These are phyloP conservation scores for Collybiopsis confluens DNA, from an alignment of 768 basidiomycete species.

Conservation along the genomic window DNA sequence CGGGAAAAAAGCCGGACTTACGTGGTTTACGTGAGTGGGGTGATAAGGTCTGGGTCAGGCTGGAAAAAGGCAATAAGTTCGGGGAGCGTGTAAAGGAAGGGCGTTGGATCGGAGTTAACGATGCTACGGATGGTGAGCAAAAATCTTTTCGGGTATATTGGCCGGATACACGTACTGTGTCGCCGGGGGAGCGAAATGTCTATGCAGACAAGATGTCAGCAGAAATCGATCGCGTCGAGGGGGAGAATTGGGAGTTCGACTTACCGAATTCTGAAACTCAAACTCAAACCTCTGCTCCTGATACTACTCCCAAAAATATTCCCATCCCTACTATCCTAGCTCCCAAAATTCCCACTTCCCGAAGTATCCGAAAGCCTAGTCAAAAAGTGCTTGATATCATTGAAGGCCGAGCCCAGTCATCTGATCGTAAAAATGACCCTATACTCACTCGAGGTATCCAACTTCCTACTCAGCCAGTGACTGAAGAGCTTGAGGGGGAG, in stretches of 20 bases:
- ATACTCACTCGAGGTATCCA: not conserved
- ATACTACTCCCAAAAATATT: not conserved
- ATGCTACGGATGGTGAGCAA: not conserved
- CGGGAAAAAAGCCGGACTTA: slow-evolving; percentile 21
- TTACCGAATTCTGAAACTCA: not conserved
- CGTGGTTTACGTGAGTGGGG: slow-evolving; percentile 21
- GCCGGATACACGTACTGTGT: slow-evolving; percentile 16
- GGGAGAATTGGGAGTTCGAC: slow-evolving; percentile 7
- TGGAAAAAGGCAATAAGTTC: slow-evolving; percentile 11
- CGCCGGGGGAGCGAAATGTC: slow-evolving; percentile 13
- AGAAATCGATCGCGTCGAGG: slow-evolving; percentile 10
- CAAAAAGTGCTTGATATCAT: not conserved
- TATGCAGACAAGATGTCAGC: slow-evolving; percentile 1
- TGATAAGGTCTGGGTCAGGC: slow-evolving; percentile 13
- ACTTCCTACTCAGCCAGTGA: not conserved
- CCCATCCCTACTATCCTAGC: not conserved
- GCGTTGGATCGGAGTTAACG: slow-evolving; percentile 15
- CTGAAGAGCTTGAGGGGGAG: not conserved
- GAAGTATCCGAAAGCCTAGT: not conserved
- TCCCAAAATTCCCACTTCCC: not conserved
- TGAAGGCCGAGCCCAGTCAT: no score
- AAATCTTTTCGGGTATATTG: slow-evolving; percentile 20
- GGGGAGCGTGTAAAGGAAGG: slow-evolving; percentile 10
- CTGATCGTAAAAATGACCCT: no score
- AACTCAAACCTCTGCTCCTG: not conserved